Base-by-base conservation (phyloP, 768 basidiomycete genomes). In the Dentipellis sp. region DNA sequence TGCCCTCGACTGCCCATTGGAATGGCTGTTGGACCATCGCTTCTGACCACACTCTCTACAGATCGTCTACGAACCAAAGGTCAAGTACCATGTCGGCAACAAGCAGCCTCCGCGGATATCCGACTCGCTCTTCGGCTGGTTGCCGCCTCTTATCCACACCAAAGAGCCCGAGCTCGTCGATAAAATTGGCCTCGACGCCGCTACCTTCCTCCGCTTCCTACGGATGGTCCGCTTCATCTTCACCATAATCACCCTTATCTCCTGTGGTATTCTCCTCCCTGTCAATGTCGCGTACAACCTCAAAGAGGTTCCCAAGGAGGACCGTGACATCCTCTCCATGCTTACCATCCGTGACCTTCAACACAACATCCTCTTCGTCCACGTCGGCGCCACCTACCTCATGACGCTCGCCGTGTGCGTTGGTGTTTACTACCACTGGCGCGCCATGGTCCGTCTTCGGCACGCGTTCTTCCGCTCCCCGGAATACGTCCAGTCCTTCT, bases 61-160 rank as follows among this genome's bases (percentile, higher is more conserved):
- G 91, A 80, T 91, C 59, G 82, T 94, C 57, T 95, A 95, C 66
- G 90, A 93, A 67, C 94, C 92, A 59, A 97, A 94, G 72, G 83
- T 91, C 71, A 94, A 94, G 70, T 94, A 93, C 66, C 89, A 91
- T 65, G 76, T 80, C 58, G 87, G 84, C 42, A 69, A 82, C 69
- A 91, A 91, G 67, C 73, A 78, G 23, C 91, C 89, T 34, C 91
- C 91, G 7, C 80, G 81, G 21, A 89, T 95, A 68, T 84, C 84
- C 39, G 84, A 88, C 68, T 84, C 87, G 1, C 68, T 95, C 48
- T 80, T 92, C 50, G 90, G 91, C 59, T 99, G 95, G 95, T 73
- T 97, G 0, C 84, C 86, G 8, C 94, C 94, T 0, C 80, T 97
- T 40, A 65, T 91, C 37, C 80, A 83, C 59, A 84, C 88, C 22